Base-by-base conservation (phyloP, 306 rosid species). In the Coriaria nepalensis region DNA sequence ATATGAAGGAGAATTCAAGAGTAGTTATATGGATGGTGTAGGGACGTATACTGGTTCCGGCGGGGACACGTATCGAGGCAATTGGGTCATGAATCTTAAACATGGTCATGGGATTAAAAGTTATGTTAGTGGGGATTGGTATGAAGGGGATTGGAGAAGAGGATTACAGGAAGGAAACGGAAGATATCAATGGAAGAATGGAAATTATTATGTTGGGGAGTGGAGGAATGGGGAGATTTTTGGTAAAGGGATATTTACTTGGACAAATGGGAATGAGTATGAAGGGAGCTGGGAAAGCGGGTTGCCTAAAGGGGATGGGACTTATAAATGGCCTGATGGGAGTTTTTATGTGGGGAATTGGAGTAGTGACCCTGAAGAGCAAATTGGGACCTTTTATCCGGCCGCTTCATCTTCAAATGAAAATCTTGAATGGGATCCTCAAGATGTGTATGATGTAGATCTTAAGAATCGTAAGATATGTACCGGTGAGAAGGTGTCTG, bases 1-100 rank as follows among this genome's bases (percentile, higher is more conserved):
- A 0, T 88, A 88, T 52, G 96, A 88, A 59, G 96, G 96, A 0
- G 93, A 83, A n/a, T 88, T 88, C 66, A 81, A 78, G 64, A 67
- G 57, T 14, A 86, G 95, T 6, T 78, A 65, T 34, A 88, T 88
- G 96, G 90, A 83, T 52, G 96, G 96, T 6, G 50, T 7, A 0
- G 95, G 96, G 0, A 66, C 77, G 0, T 83, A 88, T 9, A 83
- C 77, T 4, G 78, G 79, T 0, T 49, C 68, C 0, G 78, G 64
- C 44, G 95, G 96, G 2, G 86, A 81, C 1, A 88, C 83, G 2
- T 88, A 76, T 13, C 80, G 68, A 38, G 96, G 96, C 11, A 65
- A 76, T 5, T 88, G 95, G 95, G 61, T 63, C 1, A 76, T 83
- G 95, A 88, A 88, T 47, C 67, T 83, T 55, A 83, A 74, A 48